Evolutionary conservation across 1,284 basidiomycete species (phyloP).

Genomic region (Naganishia liquefaciens): DNA sequence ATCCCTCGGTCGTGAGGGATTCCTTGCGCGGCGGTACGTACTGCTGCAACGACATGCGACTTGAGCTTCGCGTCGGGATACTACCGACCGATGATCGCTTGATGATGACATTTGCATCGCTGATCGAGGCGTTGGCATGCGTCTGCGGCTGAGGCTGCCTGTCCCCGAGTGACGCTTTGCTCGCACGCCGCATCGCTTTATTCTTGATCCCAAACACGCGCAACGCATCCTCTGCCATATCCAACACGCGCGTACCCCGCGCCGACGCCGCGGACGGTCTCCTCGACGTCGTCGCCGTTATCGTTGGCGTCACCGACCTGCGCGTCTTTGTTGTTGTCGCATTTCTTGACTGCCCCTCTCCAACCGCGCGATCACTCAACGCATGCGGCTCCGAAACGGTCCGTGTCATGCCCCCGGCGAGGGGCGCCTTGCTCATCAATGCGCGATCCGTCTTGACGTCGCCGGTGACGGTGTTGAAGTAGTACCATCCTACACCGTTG

Average conservation of each 20-base stretch:
- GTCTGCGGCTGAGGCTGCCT: neutral
- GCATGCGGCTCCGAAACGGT: constrained; percentile 9
- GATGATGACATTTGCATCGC: neutral
- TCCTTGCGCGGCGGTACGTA: neutral
- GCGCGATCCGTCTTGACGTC: constrained; percentile 27
- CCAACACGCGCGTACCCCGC: neutral
- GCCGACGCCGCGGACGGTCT: constrained; percentile 3
- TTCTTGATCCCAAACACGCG: constrained; percentile 22
- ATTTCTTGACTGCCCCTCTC: too few species aligned
- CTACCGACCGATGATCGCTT: constrained; percentile 12
- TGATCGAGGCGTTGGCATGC: constrained; percentile 4
- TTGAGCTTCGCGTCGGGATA: constrained; percentile 14
- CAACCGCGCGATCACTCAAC: neutral
- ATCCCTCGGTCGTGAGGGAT: neutral
- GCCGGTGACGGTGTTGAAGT: constrained; percentile 22
- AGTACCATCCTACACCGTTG: constrained; percentile 23
- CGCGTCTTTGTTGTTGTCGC: too few species aligned
- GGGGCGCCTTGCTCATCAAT: neutral
- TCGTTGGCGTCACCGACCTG: neutral
- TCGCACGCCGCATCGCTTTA: constrained; percentile 28
- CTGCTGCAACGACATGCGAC: constrained; percentile 10
- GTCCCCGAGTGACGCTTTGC: constrained; percentile 1
- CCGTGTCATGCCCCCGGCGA: constrained; percentile 19
- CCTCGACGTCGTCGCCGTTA: constrained; percentile 5
- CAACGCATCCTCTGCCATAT: constrained; percentile 22